Evolutionary conservation across 768 basidiomycete species (phyloP), one percentile per base, ranked within the genome.

Genomic region (Lactifluus piperatus): DNA sequence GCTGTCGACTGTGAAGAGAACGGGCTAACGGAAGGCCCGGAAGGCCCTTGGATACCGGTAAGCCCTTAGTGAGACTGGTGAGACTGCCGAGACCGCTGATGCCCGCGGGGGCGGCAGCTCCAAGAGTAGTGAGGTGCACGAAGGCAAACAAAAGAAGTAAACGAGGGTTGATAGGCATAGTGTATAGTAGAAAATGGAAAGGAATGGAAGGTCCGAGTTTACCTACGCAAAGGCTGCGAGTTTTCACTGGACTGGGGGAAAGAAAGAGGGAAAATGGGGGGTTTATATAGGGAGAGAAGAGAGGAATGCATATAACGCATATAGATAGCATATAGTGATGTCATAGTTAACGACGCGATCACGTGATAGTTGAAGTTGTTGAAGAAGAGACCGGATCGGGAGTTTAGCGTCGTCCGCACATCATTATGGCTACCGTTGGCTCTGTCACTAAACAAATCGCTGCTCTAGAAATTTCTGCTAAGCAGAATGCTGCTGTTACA

Each of bases 381-480:
- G n/a, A n/a, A n/a, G n/a, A n/a, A 16, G 16, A 11, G 34, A 13
- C 24, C 27, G 8, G 27, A 22, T 18, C 36, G 18, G 22, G 36
- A 22, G 16, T n/a, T n/a, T n/a, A n/a, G n/a, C 6, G 34, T 10
- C 13, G 16, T 3, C 41, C 5, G 37, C 4, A 41, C 41, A 20
- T 9, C 10, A 3, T 5, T 50, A 77, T 88, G 69, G 74, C 79
- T 26, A 78, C 83, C 4, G 74, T 79, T 34, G 71, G 72, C 50
- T 65, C 77, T 26, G 72, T 88, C 47, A 86, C 85, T 10, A 78
- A 81, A 45, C 86, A 88, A 67, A 81, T 89, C 24, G 79, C 84
- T 45, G 79, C 82, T 1, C 78, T 89, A 30, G 86, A 88, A 63
- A 81, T 88, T 4, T 77, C 80, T 6, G 68, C 75, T 32, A 78